A percentile compares a stretch with the other conserved stretches of the same genome.
Conservation (phyloP, 2,329 filamentous ascomycete species). For the Ophiocordyceps camponoti-floridani region DNA sequence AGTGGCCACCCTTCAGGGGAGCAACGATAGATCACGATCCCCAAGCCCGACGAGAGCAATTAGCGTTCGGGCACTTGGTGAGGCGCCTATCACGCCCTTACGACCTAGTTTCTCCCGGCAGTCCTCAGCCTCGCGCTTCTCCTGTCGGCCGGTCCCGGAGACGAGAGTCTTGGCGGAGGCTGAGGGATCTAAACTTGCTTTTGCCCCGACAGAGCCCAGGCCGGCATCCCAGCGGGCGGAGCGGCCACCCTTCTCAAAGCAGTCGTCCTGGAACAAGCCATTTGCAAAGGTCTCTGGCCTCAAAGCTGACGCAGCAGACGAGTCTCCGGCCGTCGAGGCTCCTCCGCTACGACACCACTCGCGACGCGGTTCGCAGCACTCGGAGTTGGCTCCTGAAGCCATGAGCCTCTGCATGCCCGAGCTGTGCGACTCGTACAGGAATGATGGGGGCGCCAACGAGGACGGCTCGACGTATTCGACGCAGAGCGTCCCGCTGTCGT, state of each 20-base stretch:
- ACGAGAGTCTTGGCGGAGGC: constrained; percentile 49
- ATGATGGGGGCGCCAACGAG: constrained; percentile 7
- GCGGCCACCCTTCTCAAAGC: constrained; percentile 19
- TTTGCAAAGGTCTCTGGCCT: constrained; percentile 44
- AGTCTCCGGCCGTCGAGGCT: constrained; percentile 5
- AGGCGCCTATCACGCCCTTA: constrained; percentile 9
- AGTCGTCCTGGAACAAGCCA: constrained; percentile 37
- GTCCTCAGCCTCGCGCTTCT: constrained; percentile 43
- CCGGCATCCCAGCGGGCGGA: constrained; percentile 11
- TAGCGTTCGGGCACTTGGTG: neutral
- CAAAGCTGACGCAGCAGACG: constrained; percentile 31
- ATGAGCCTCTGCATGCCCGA: constrained; percentile 24
- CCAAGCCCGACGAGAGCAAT: constrained; percentile 7
- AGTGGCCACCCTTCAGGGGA: constrained; percentile 2
- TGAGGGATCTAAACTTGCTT: constrained; percentile 47
- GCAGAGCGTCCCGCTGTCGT: constrained; percentile 52
- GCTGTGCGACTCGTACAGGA: constrained; percentile 21
- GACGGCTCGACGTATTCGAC: constrained; percentile 32
- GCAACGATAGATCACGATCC: constrained; percentile 6
- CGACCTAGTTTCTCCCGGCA: constrained; percentile 33
- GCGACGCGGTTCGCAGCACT: constrained; percentile 18
- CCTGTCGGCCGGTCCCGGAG: constrained; percentile 54
- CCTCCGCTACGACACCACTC: constrained; percentile 17
- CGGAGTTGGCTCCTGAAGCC: constrained; percentile 14
- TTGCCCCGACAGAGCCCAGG: constrained; percentile 23